These are phyloP conservation scores for Cytospora piceae DNA, from an alignment of 2,329 filamentous ascomycete species.

Conservation along the genomic window DNA sequence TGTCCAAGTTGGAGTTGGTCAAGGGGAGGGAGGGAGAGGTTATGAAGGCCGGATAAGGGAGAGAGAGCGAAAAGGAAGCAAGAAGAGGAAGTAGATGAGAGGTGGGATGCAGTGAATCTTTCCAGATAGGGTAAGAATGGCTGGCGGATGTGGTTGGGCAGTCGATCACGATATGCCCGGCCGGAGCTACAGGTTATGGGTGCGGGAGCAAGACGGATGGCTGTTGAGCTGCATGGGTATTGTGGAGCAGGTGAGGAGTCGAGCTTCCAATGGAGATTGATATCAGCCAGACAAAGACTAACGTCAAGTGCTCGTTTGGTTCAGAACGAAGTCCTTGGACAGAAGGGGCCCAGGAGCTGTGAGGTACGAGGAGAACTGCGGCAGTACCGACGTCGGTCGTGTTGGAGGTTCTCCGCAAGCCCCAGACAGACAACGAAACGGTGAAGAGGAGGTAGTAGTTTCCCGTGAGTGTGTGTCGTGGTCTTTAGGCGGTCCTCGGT, in stretches of 20 bases:
- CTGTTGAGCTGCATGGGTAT: conserved; percentile 26
- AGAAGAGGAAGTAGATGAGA: conserved; percentile 19
- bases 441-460: not conserved
- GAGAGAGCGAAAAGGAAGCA: conserved; percentile 3
- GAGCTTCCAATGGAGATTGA: conserved; percentile 24
- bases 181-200: conserved; percentile 19
- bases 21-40: not conserved
- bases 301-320: conserved; percentile 23
- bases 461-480: not conserved
- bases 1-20: not conserved
- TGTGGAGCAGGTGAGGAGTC: conserved; percentile 31
- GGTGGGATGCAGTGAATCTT: conserved; percentile 16
- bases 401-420: conserved; percentile 5
- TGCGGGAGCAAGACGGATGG: conserved; percentile 23
- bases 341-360: conserved; percentile 26
- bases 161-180: conserved; percentile 31
- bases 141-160: conserved; percentile 26
- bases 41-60: not conserved
- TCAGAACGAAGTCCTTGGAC: conserved; percentile 10
- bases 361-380: conserved; percentile 16
- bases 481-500: conserved; percentile 11
- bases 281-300: conserved; percentile 22
- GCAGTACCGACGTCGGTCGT: conserved; percentile 10
- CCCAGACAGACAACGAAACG: not conserved
- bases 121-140: conserved; percentile 17